phyloP scores from a whole-genome alignment of 352 stramenopile species.

The Phytophthora fragariaefolia region DNA sequence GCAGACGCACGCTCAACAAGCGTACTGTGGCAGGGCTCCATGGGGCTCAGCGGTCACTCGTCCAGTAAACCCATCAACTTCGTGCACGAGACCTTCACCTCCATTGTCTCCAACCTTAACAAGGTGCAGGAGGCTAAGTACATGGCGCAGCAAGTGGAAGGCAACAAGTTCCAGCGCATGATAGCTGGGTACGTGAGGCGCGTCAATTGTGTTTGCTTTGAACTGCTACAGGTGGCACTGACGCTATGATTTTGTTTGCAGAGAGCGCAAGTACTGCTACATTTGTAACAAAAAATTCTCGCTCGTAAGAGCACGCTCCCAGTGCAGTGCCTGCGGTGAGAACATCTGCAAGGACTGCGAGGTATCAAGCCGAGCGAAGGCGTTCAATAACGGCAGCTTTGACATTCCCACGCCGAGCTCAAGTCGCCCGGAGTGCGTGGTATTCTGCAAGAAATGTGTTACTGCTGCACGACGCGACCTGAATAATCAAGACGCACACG shows the following conservation, averaged over 20 bases:
- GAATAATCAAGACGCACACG: conserved; percentile 37
- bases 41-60: conserved; percentile 46
- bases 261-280: conserved; percentile 66
- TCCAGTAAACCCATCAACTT: conserved; percentile 54
- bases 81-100: conserved; percentile 67
- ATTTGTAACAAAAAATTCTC: conserved; percentile 84
- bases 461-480: conserved; percentile 50
- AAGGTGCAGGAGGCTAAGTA: conserved; percentile 66
- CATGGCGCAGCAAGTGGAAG: conserved; percentile 63
- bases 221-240: neutral
- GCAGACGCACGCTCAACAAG: conserved; percentile 44
- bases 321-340: conserved; percentile 75
- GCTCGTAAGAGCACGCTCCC: conserved; percentile 58
- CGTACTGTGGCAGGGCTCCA: conserved; percentile 67
- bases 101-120: conserved; percentile 60
- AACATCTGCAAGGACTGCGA: conserved; percentile 78
- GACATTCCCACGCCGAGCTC: conserved; percentile 38
- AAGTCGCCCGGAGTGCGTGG: conserved; percentile 44
- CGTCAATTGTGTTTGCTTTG: no score
- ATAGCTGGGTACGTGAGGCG: conserved; percentile 52
- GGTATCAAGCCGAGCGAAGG: conserved; percentile 55
- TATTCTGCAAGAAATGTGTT: conserved; percentile 73
- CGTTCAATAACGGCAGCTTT: conserved; percentile 54
- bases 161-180: conserved; percentile 47
- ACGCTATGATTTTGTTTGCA: conserved; percentile 20